Evolutionary conservation across 495 filamentous ascomycete genomes (phyloP), one percentile per base, ranked within the genome.

Genomic region (Amphirosellinia nigrospora): DNA sequence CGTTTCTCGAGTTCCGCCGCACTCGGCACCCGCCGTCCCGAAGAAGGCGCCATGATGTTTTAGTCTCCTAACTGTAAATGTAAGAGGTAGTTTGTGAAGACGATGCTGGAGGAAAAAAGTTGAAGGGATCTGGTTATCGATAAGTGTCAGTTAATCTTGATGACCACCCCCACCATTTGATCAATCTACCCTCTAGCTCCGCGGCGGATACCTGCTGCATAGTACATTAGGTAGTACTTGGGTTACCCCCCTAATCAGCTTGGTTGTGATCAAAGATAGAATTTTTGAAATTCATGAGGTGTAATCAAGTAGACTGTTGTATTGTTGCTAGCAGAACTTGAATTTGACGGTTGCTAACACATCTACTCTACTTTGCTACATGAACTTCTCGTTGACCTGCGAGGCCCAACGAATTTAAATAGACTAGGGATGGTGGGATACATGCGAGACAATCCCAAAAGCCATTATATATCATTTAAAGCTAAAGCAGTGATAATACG

Each of bases 1-100:
- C 83, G 79, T 60, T 76, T 66, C 53, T 82, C 77, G 4, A 82
- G 70, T 67, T 84, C 80, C 61, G 79, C 79, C 69, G 74, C 62
- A 39, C 73, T 84, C 64, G 82, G 81, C 69, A 63, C 75, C 72
- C 72, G 68, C 32, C 71, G 68, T 71, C 74, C 74, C 30, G 76
- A 78, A 39, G 78, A 80, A 69, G 79, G 81, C 70, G 82, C 79
- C 81, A 84, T 83, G 67, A 70, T 80, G 55, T 58, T 50, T 55
- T 52, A 66, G 63, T 69, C 45, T 68, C 32, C 70, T 9, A 28
- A 66, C 39, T 45, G 5, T 46, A 30, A n/a, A n/a, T 26, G 32
- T 43, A 13, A n/a, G n/a, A n/a, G 53, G 34, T 23, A 9, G 30
- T 30, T 21, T 64, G 60, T 45, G 50, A 58, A 60, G 34, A 61